Conservation (phyloP, 148 eudicot genomes). For the Spergularia marina region DNA sequence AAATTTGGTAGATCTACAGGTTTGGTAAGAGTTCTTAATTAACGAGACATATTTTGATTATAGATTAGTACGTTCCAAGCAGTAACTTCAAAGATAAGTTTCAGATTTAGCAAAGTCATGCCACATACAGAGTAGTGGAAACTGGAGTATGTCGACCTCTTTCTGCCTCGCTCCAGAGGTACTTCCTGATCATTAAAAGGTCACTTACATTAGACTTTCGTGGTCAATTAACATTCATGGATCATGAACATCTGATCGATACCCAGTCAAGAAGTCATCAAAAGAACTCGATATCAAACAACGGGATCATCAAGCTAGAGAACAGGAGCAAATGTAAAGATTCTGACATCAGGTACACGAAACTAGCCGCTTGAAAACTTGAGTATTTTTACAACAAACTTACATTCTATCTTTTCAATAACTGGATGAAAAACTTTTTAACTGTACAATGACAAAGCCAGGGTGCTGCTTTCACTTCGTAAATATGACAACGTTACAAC, state of each 20-base stretch:
- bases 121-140: neutral
- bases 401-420: constrained; percentile 1
- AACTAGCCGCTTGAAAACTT: too few relatives aligned
- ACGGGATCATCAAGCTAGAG: neutral
- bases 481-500: neutral
- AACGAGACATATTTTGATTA: neutral
- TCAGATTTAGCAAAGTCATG: constrained; percentile 8
- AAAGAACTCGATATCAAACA: neutral
- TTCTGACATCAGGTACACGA: neutral
- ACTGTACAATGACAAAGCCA: constrained; percentile 25
- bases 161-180: too few relatives aligned
- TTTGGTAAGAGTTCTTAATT: constrained; percentile 20
- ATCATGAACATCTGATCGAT: too few relatives aligned
- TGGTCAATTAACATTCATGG: too few relatives aligned
- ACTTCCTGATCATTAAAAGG: too few relatives aligned
- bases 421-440: neutral
- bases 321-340: neutral
- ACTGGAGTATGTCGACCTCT: too few relatives aligned
- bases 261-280: too few relatives aligned
- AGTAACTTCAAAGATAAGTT: constrained; percentile 21
- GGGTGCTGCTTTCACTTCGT: neutral
- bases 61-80: neutral
- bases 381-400: neutral
- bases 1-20: constrained; percentile 27
- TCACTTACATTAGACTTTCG: too few relatives aligned